Conservation (phyloP, 441 rosid genomes). For the Aquilaria agallochum region DNA sequence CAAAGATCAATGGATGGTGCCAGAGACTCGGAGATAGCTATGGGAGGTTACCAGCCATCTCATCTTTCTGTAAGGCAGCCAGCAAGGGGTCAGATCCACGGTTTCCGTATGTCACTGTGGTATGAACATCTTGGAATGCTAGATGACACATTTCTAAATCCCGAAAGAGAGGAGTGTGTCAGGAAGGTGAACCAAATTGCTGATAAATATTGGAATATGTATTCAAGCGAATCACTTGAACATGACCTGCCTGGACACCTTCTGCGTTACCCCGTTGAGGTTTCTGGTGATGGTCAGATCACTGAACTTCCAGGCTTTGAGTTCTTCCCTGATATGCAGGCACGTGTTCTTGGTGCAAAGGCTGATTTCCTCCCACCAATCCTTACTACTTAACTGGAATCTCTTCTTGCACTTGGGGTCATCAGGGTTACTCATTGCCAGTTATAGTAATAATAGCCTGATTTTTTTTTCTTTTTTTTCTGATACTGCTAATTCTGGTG, state of each 20-base stretch:
- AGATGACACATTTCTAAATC: slow-evolving; percentile 68
- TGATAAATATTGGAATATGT: slow-evolving; percentile 90
- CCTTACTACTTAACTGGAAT: slow-evolving; percentile 62
- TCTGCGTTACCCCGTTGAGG: slow-evolving; percentile 85
- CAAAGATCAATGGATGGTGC: slow-evolving; percentile 99
- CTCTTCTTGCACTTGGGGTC: no score
- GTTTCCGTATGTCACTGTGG: slow-evolving; percentile 96
- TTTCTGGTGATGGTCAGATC: slow-evolving; percentile 62
- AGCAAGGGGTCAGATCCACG: slow-evolving; percentile 93
- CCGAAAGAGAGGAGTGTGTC: slow-evolving; percentile 65
- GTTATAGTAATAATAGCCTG: no score
- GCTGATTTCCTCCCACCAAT: slow-evolving; percentile 95
- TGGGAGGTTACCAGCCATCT: slow-evolving; percentile 97
- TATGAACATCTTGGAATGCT: slow-evolving; percentile 98
- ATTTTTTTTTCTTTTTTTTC: no score
- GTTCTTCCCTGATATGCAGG: slow-evolving; percentile 93
- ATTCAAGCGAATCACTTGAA: slow-evolving; percentile 77
- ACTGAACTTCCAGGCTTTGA: slow-evolving; percentile 67
- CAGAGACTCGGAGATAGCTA: slow-evolving; percentile 96
- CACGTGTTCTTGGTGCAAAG: slow-evolving; percentile 74
- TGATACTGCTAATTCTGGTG: no score
- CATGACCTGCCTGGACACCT: slow-evolving; percentile 92
- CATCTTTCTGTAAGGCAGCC: slow-evolving; percentile 81
- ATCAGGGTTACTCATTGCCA: no score
- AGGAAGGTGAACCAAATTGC: slow-evolving; percentile 72